Base-by-base conservation (phyloP, 805 yeast species). In the Wickerhamomyces kurtzmanii region DNA sequence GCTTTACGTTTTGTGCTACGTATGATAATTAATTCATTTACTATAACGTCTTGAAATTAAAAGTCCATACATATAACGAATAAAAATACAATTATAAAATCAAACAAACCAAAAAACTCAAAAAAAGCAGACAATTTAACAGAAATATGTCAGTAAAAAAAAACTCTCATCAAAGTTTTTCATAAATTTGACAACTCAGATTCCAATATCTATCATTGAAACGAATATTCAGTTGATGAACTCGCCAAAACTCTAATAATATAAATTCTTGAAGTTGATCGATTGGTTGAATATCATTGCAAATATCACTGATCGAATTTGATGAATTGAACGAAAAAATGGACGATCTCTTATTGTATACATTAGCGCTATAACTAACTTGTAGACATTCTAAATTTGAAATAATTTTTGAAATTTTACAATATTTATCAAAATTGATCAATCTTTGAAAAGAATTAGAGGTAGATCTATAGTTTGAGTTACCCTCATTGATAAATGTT, bases 401-500 rank as follows among this genome's bases (percentile, higher is more conserved):
- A 28, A 80, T 63, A 21, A 78, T 68, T 32, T 75, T 60, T 6
- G 86, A 73, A 27, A 76, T 67, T 45, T 74, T 77, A 51, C 66
- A 62, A 44, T 76, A 77, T 47, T 82, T 82, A 47, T 79, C 91
- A 37, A 81, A 69, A 44, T 82, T 80, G 43, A 82, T 71, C 37
- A 78, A 57, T 24, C 59, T 55, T 25, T 59, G 40, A 59, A 67
- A 59, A 5, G 59, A 50, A 35, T 73, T 70, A 5, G 78, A 75
- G 34, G 62, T 69, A n/a, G n/a, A n/a, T 46, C 87, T 61, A 47
- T 59, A 75, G 40, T 72, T 76, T 22, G 79, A 66, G 45, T 81
- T 81, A n/a, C 91, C 89, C 40, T 82, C 93, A 28, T 75, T 68
- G n/a, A 80, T 72, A 54, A 81, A 80, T 0, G 87, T 80, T 42